Conservation (phyloP, 768 basidiomycete genomes). For the Rubroboletus pulcherrimus region DNA sequence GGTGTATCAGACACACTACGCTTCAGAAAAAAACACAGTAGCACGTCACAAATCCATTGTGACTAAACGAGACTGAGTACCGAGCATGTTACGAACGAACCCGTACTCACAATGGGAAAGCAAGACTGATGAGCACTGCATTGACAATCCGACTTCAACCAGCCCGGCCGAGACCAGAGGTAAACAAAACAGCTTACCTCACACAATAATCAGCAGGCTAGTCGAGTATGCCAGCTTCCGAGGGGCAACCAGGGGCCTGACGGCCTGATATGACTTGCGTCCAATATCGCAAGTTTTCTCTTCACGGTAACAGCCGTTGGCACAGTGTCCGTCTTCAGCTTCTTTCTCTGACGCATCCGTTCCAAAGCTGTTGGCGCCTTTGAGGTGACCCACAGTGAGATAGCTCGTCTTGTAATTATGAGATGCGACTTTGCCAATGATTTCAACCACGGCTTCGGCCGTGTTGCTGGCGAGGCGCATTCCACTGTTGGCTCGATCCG, state of each 20-base stretch:
- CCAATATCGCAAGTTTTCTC: slow-evolving; percentile 40
- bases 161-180: not conserved
- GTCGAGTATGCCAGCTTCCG: slow-evolving; percentile 49
- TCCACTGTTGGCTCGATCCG: not conserved
- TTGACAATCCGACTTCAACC: not conserved
- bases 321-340: slow-evolving; percentile 27
- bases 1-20: too few species aligned
- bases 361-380: slow-evolving; percentile 25
- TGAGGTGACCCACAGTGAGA: slow-evolving; percentile 36
- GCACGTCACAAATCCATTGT: slow-evolving; percentile 52
- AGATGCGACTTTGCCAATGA: slow-evolving; percentile 57
- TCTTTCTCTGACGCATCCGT: not conserved
- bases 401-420: slow-evolving; percentile 50
- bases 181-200: slow-evolving; percentile 35
- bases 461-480: not conserved
- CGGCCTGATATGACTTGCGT: slow-evolving; percentile 38
- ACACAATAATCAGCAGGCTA: slow-evolving; percentile 45
- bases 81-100: not conserved
- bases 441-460: slow-evolving; percentile 58
- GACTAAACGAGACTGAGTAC: slow-evolving; percentile 26
- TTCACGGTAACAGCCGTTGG: slow-evolving; percentile 35
- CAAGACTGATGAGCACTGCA: slow-evolving; percentile 69
- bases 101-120: slow-evolving; percentile 57
- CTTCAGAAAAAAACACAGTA: slow-evolving; percentile 31
- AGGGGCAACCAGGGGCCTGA: slow-evolving; percentile 47